Evolutionary conservation across 2,329 filamentous ascomycete genomes (phyloP).

Genomic region (Metarhizium album): DNA sequence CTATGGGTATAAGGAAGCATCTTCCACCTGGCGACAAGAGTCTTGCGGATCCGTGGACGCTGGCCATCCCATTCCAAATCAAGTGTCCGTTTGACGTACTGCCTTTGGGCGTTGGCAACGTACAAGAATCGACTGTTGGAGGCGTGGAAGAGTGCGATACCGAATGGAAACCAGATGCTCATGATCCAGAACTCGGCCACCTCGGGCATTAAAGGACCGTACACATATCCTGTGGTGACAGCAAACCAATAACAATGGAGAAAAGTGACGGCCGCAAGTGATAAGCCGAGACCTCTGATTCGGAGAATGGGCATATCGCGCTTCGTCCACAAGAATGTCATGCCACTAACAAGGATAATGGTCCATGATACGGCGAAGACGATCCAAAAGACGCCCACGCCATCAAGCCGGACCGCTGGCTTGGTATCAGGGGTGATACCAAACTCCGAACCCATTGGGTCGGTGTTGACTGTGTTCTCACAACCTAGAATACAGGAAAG

Average conservation of each 20-base stretch:
- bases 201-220: slow-evolving; percentile 34
- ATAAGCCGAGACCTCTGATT: slow-evolving; percentile 29
- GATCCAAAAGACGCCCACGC: slow-evolving; percentile 30
- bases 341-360: slow-evolving; percentile 25
- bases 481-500: not conserved
- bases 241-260: slow-evolving; percentile 33
- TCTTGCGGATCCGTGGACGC: slow-evolving; percentile 12
- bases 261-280: slow-evolving; percentile 27
- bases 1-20: slow-evolving; percentile 35
- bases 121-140: slow-evolving; percentile 51
- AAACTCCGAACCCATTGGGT: slow-evolving; percentile 21
- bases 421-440: slow-evolving; percentile 20
- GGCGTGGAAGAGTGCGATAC: slow-evolving; percentile 56
- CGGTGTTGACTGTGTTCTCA: not conserved
- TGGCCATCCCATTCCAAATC: slow-evolving; percentile 4
- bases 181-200: slow-evolving; percentile 55
- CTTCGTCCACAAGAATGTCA: slow-evolving; percentile 28
- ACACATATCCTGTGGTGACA: slow-evolving; percentile 27
- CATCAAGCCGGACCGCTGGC: slow-evolving; percentile 23
- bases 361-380: slow-evolving; percentile 28
- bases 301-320: slow-evolving; percentile 30
- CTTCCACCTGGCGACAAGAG: slow-evolving; percentile 25
- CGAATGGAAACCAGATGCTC: slow-evolving; percentile 52
- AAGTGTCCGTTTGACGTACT: slow-evolving; percentile 18
- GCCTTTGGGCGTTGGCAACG: slow-evolving; percentile 43